Base-by-base conservation (phyloP, 164 flowering plant genomes). In the Vitis amurensis region DNA sequence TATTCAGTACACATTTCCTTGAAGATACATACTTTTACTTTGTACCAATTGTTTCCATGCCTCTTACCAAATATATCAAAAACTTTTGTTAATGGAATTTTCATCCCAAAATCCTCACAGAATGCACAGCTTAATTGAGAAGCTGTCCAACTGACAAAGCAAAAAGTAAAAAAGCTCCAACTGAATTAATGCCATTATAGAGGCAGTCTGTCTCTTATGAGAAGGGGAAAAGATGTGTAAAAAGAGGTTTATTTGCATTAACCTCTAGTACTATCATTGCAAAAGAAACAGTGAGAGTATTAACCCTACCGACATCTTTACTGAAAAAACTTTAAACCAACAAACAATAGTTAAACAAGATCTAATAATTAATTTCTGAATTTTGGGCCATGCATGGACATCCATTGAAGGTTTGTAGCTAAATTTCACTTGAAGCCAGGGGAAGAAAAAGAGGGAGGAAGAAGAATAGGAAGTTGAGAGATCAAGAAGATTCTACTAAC, bases 401-500 rank as follows among this genome's bases (percentile, higher is more conserved):
- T 10, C 17, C 7, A 31, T 31, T 31, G 44, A 31, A 31, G 44
- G 44, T 4, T 31, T 4, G 44, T 31, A 31, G 44, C 7, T 31
- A 31, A 4, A 31, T 31, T 31, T 31, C 44, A 31, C 44, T 31
- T 31, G 6, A 4, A 31, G 4, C 23, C n/a, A 52, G 3, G 47
- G 15, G 31, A 7, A 3, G 12, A 61, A 14, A n/a, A 10, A 12
- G n/a, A 62, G 9, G 12, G 14, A 17, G 16, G 19, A 58, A 50
- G 7, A 37, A 13, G 9, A 56, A 30, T 31, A 58, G 2, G 19
- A 17, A 6, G 44, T 31, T 4, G 19, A 64, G 29, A 53, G 49
- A 55, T 8, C 23, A 7, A 70, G n/a, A 11, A 37, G 49, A n/a
- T 56, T 12, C 12, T 7, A 78, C 84, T 71, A 1, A 93, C 98